These are phyloP conservation scores for Rhodosporidiobolus sp. DNA, from an alignment of 768 basidiomycete genomes.

Conservation along the genomic window DNA sequence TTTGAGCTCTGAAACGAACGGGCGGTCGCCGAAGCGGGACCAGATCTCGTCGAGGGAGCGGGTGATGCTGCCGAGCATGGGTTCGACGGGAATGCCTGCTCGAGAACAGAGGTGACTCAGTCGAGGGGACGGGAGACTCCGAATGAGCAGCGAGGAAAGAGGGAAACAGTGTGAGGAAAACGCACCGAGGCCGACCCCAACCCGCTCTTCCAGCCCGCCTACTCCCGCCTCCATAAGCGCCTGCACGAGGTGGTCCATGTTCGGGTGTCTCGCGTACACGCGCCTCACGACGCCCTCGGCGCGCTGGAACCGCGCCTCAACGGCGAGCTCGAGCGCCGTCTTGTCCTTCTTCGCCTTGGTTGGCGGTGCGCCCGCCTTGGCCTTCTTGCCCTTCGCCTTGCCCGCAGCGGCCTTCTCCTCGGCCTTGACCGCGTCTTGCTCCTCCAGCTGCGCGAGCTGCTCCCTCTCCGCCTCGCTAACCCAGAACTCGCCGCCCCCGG, in stretches of 20 bases:
- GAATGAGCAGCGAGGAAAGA: not conserved
- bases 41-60: slow-evolving; percentile 83
- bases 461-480: slow-evolving; percentile 40
- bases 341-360: slow-evolving; percentile 45
- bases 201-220: slow-evolving; percentile 30
- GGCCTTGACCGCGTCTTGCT: not conserved
- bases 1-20: slow-evolving; percentile 84
- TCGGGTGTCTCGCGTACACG: slow-evolving; percentile 74
- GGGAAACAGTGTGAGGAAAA: not conserved
- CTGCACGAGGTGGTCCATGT: slow-evolving; percentile 57
- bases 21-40: slow-evolving; percentile 58
- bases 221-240: slow-evolving; percentile 27
- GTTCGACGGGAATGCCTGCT: slow-evolving; percentile 67
- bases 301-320: slow-evolving; percentile 53
- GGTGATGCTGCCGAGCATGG: slow-evolving; percentile 80
- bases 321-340: slow-evolving; percentile 40
- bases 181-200: slow-evolving; percentile 36
- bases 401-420: not conserved
- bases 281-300: slow-evolving; percentile 67
- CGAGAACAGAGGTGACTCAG: slow-evolving; percentile 56
- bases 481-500: slow-evolving; percentile 28
- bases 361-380: slow-evolving; percentile 44
- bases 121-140: slow-evolving; percentile 48
- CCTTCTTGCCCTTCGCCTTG: slow-evolving; percentile 16
- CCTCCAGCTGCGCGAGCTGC: slow-evolving; percentile 33